phyloP scores from a whole-genome alignment of 352 stramenopile genomes.

The Globisporangium parvum region DNA sequence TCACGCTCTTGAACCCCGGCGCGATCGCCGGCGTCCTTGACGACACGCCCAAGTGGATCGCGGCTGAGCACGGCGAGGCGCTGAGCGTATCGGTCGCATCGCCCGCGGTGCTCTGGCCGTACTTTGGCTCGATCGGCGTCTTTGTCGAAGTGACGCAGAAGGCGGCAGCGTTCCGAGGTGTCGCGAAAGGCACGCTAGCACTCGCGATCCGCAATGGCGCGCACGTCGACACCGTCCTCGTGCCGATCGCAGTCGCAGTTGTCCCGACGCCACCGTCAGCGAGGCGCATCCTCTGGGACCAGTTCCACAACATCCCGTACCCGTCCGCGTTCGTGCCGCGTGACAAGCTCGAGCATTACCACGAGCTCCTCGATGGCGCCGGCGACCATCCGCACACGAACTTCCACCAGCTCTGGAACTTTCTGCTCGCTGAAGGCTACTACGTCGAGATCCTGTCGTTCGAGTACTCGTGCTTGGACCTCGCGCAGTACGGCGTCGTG shows the following conservation, averaged over 20 bases:
- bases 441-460: constrained; percentile 77
- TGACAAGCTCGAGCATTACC: constrained; percentile 64
- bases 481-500: constrained; percentile 65
- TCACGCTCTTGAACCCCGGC: constrained; percentile 75
- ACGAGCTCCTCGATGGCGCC: constrained; percentile 65
- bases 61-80: constrained; percentile 37
- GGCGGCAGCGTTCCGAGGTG: constrained; percentile 29
- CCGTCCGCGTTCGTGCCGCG: constrained; percentile 74
- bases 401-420: constrained; percentile 80
- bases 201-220: constrained; percentile 40
- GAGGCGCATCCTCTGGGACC: constrained; percentile 79
- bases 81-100: constrained; percentile 43
- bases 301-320: constrained; percentile 87
- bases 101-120: constrained; percentile 53
- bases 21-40: constrained; percentile 44
- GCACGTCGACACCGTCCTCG: constrained; percentile 32
- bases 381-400: constrained; percentile 86
- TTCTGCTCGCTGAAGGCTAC: constrained; percentile 54
- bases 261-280: constrained; percentile 36
- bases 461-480: constrained; percentile 70
- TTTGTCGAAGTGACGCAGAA: constrained; percentile 57
- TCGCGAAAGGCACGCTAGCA: constrained; percentile 31
- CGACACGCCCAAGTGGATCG: constrained; percentile 43
- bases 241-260: constrained; percentile 42
- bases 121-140: constrained; percentile 62